phyloP scores from a whole-genome alignment of 164 flowering plant genomes.

The Cinnamomum chago region DNA sequence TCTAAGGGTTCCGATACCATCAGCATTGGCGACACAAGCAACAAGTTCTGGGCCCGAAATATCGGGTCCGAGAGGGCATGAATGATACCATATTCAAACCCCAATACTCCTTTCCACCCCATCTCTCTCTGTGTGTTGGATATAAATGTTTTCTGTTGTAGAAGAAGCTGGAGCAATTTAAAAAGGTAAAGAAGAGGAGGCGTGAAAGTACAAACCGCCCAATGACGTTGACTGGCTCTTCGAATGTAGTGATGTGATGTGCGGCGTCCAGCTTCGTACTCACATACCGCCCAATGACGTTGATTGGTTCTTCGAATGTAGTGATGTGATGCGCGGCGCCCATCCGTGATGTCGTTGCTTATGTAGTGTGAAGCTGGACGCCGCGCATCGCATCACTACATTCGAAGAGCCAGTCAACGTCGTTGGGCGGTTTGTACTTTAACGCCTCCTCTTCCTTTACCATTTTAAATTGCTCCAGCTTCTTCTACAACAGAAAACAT shows the following conservation, averaged over 20 bases:
- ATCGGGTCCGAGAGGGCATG: conserved; percentile 86
- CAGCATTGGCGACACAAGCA: conserved; percentile 87
- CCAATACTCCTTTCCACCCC: conserved; percentile 78
- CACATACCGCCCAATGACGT: background rate
- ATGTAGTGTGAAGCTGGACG: background rate
- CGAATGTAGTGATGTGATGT: background rate
- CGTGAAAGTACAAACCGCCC: background rate
- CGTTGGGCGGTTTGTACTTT: background rate
- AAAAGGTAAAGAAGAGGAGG: background rate
- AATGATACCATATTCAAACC: conserved; percentile 82
- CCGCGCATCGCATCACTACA: background rate
- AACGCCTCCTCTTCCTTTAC: background rate
- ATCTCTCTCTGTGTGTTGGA: background rate
- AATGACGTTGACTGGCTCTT: background rate
- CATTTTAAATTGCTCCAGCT: background rate
- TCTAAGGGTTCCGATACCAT: conserved; percentile 71
- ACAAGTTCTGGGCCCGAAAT: conserved; percentile 88
- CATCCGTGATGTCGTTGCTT: conserved; percentile 1
- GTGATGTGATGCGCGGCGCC: background rate
- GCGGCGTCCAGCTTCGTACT: background rate
- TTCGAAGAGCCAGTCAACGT: background rate
- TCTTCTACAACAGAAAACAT: background rate
- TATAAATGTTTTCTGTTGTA: background rate
- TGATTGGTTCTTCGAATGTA: background rate
- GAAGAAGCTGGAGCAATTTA: background rate